Evolutionary conservation across 2,329 filamentous ascomycete species (phyloP), one percentile per base, ranked within the genome.

Genomic region (Corynespora cassiicola): DNA sequence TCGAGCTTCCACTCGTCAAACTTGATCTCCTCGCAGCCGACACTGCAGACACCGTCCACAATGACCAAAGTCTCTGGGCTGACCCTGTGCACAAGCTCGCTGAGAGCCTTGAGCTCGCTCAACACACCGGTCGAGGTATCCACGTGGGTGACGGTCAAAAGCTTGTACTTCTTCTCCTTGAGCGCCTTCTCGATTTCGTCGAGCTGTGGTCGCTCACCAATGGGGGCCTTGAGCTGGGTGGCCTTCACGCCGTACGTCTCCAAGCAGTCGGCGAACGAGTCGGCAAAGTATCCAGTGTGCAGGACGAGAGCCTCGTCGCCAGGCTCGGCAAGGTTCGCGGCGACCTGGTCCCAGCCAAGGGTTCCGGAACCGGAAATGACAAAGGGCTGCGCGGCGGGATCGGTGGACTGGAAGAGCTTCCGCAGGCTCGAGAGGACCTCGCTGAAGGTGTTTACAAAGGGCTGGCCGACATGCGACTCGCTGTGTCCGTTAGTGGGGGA

Each of bases 61-160:
- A 97, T 81, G 45, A 99, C 75, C 38, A 99, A 78, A 1, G 94
- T 99, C 35, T 96, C 85, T 0, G 94, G 94, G 47, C 90, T 95
- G 50, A 96, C 88, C 36, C 81, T 80, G 68, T 87, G 87, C 34
- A 97, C 88, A 32, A 95, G 76, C 63, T 91, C 87, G 21, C 90
- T 84, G 40, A 99, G 76, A 40, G 84, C 77, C 77, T 95, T 86
- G 59, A 97, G 82, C 69, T 97, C 91, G 63, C 88, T 95, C 32
- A 99, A 76, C 17, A 99, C 94, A 54, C 94, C 94, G 23, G 94
- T 99, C 4, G 91, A 96, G 16, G 94, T 99, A 66, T 99, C 94
- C 47, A 96, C 92, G 69, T 99, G 94, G 8, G 94, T 99, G 51
- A 97, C 87, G 26, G 92, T 97, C 61, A 99, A 73, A 47, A 92